Evolutionary conservation across 768 basidiomycete genomes (phyloP), one percentile per base, ranked within the genome.

Genomic region (Mycena sanguinolenta): DNA sequence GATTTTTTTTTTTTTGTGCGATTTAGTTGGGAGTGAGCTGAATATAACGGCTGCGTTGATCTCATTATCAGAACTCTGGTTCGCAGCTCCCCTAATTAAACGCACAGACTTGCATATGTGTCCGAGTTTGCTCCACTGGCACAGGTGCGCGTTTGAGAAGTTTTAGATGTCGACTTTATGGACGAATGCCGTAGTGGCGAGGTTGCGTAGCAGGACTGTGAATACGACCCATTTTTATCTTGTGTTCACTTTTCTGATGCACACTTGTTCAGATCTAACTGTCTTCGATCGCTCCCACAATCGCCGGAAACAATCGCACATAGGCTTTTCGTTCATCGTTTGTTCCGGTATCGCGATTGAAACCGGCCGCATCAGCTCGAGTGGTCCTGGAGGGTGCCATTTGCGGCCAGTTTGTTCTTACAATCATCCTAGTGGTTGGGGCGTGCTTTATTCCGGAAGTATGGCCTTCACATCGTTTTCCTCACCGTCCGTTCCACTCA

Each of bases 111-210:
- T 16, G 77, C 86, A 12, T 90, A 89, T 77, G 85, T 87, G 16
- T 84, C 87, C 19, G 90, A 91, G 76, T 86, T 90, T 78, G 84
- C 87, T 28, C 90, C 90, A 58, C 87, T n/a, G n/a, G n/a, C 88
- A 12, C 86, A 87, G 71, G 83, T 82, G 71, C 42, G 74, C 70
- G 10, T 30, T 61, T 46, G 25, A 19, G 55, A 44, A 2, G 44
- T 8, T 44, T 5, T 58, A 54, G n/a, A 28, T n/a, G 9, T 42
- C 38, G 10, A 50, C 16, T 38, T 65, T 52, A 32, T 49, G n/a
- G 19, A 54, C 5, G 27, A 30, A 49, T 8, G 21, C 17, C 23
- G 0, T 52, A 83, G 79, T 89, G 86, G 87, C 81, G 87, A 67
- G 87, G 86, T 62, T 81, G 84, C 23, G 75, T 88, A 74, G 85